Evolutionary conservation across 805 yeast genomes (phyloP).

Genomic region (Suhomyces sp.): DNA sequence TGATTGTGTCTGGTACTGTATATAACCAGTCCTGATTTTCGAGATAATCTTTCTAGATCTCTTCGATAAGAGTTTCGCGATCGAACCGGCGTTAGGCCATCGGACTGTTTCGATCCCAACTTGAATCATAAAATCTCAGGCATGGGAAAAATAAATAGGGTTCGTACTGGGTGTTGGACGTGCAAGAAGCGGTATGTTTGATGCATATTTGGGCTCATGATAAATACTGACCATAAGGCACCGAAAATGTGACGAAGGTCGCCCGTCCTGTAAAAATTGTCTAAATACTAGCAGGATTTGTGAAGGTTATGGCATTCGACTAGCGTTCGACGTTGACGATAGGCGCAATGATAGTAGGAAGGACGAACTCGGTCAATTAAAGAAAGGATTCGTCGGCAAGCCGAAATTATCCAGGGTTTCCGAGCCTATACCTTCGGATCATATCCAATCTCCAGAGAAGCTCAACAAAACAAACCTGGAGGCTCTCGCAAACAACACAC

Average conservation of each 20-base stretch:
- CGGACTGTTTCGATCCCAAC: neutral
- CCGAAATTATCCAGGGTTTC: constrained; percentile 23
- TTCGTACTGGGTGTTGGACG: constrained; percentile 58
- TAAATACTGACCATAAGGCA: constrained; percentile 31
- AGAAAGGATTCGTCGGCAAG: constrained; percentile 43
- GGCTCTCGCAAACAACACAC: neutral
- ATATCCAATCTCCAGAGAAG: neutral
- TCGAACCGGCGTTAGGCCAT: neutral
- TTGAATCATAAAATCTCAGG: neutral
- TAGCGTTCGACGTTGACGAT: constrained; percentile 52
- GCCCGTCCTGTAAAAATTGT: constrained; percentile 52
- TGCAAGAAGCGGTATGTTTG: constrained; percentile 47
- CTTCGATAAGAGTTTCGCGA: neutral
- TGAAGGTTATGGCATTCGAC: constrained; percentile 48
- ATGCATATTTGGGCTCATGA: neutral
- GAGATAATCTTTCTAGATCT: neutral
- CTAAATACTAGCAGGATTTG: constrained; percentile 41
- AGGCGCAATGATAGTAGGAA: constrained; percentile 26
- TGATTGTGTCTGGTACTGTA: neutral
- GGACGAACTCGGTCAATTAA: constrained; percentile 31
- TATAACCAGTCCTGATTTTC: neutral
- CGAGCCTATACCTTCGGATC: neutral
- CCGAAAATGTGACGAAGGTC: constrained; percentile 55
- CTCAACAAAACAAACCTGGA: neutral
- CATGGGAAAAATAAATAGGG: constrained; percentile 45